Base-by-base conservation (phyloP, 1,139 yeast species). In the Taphrina deformans region DNA sequence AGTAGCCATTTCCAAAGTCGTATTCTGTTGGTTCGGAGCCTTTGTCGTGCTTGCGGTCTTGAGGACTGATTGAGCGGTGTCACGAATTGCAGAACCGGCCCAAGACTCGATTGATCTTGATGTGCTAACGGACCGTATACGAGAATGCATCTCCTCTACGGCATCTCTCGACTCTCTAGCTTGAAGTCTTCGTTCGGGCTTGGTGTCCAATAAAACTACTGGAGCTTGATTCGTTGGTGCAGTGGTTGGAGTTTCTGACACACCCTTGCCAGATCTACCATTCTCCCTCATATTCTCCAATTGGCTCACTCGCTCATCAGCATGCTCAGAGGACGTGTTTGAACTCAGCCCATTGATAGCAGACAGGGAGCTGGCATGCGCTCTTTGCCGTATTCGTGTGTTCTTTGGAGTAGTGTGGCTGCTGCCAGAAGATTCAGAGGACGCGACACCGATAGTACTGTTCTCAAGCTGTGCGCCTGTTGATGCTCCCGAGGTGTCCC, bases 1-100 rank as follows among this genome's bases (percentile, higher is more conserved):
- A 55, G 75, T 78, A 35, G 79, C 82, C 70, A 83, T 75, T 69
- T 83, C 86, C 48, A 83, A 78, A 0, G 85, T 41, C 2, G 40
- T 6, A 23, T 40, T 40, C 18, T 38, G 55, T 12, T 10, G 21
- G 12, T 6, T 24, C 7, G 38, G 18, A 21, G n/a, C 33, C 7
- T n/a, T 48, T 7, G 38, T 27, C 16, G 50, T 40, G n/a, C 29
- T 29, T 1, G 63, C 21, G 27, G 26, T 50, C 26, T 53, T 53
- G 41, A 59, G 31, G 41, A 59, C 63, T 4, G 63, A 35, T 7
- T 59, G 55, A 18, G 63, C 63, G 16, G 55, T 59, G 12, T 59
- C 63, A 14, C 63, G 63, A 2, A 59, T n/a, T 14, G 23, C 48
- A 6, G 63, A 35, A 18, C 41, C 40, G 10, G 51, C 18, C 56